Percentiles rank a stretch among this genome's conserved stretches.
These are phyloP conservation scores for Geotrichum restrictum DNA, from an alignment of 1,139 yeast genomes.

Conservation along the genomic window DNA sequence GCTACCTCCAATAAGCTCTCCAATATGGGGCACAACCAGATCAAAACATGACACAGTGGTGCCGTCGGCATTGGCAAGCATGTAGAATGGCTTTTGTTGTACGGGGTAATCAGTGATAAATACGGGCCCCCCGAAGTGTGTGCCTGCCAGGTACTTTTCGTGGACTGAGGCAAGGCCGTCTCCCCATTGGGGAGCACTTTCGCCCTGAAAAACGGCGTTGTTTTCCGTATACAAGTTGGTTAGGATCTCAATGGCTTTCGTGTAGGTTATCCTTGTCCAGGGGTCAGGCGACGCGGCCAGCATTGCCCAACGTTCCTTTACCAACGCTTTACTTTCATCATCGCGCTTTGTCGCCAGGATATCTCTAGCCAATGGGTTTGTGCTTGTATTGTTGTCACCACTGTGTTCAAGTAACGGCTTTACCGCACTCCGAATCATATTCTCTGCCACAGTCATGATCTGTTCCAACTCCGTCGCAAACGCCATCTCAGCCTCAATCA, in stretches of 20 bases:
- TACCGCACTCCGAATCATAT: conserved; percentile 59
- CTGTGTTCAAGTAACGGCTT: conserved; percentile 37
- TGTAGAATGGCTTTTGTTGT: conserved; percentile 81
- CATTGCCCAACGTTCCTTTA: conserved; percentile 38
- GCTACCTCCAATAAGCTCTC: conserved; percentile 97
- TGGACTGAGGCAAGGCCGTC: conserved; percentile 76
- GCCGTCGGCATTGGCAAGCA: conserved; percentile 47
- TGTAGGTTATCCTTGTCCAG: conserved; percentile 75
- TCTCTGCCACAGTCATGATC: conserved; percentile 63
- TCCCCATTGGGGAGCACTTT: conserved; percentile 56
- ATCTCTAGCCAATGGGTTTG: conserved; percentile 37
- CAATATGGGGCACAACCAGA: conserved; percentile 79
- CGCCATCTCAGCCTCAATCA: conserved; percentile 89
- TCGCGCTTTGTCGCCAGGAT: conserved; percentile 39
- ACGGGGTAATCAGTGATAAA: conserved; percentile 88
- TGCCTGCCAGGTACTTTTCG: conserved; percentile 84
- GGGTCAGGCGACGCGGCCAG: conserved; percentile 34
- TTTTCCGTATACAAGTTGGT: conserved; percentile 35
- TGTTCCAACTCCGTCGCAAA: conserved; percentile 57
- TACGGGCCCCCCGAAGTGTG: conserved; percentile 65
- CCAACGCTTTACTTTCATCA: conserved; percentile 43
- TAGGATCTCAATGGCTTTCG: conserved; percentile 63
- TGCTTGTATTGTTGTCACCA: conserved; percentile 25
- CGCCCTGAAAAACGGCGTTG: conserved; percentile 30
- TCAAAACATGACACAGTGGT: conserved; percentile 89